Conservation (phyloP, 2,329 filamentous ascomycete species). For the Chaetomiaceae sp. region DNA sequence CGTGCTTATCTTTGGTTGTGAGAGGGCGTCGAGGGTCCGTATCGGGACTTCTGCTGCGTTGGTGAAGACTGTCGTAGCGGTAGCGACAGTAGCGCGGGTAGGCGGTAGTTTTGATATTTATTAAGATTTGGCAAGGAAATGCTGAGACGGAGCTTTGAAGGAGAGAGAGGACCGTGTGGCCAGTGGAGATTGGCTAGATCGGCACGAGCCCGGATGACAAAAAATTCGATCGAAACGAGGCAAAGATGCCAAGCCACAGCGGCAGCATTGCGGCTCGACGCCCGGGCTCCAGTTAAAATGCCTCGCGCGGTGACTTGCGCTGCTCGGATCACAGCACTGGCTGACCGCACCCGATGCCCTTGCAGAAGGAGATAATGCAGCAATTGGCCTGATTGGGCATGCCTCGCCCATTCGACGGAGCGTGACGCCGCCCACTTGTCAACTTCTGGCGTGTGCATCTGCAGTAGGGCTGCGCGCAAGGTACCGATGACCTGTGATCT, state of each 20-base stretch:
- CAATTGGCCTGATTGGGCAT: neutral
- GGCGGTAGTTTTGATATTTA: slow-evolving; percentile 10
- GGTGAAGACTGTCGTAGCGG: neutral
- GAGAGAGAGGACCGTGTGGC: slow-evolving; percentile 13
- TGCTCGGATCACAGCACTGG: neutral
- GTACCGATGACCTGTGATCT: neutral
- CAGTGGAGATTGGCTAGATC: slow-evolving; percentile 18
- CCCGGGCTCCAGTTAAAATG: neutral
- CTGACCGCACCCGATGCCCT: neutral
- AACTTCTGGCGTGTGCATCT: neutral
- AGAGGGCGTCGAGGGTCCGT: neutral
- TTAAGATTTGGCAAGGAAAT: slow-evolving; percentile 1
- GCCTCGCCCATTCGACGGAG: neutral
- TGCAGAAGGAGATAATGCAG: neutral
- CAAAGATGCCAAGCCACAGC: slow-evolving; percentile 19
- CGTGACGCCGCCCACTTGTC: neutral
- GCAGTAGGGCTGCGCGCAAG: neutral
- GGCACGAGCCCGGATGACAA: slow-evolving; percentile 17
- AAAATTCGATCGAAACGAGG: slow-evolving; percentile 18
- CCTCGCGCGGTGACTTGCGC: neutral
- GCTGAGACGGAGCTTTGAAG: slow-evolving; percentile 15
- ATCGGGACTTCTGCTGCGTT: neutral
- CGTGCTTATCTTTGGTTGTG: neutral
- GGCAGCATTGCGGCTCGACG: neutral
- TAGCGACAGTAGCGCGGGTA: neutral